Percentiles rank a stretch among this genome's conserved stretches.
These are phyloP conservation scores for Pleurotus eryngii DNA, from an alignment of 768 basidiomycete genomes.

Conservation along the genomic window DNA sequence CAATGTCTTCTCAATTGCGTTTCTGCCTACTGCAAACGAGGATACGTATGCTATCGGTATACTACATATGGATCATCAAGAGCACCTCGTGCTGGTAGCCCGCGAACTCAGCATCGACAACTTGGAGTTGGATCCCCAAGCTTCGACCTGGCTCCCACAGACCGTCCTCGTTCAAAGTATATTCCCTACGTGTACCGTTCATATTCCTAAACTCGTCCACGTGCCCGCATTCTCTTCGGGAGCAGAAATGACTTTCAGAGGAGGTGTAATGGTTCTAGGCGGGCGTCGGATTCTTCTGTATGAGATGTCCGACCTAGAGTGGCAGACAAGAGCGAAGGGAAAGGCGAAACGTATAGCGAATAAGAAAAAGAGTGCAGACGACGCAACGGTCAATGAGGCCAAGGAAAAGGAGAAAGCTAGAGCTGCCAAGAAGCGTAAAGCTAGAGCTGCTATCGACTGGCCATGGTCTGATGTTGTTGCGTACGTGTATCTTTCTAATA, in stretches of 20 bases:
- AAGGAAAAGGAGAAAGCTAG: conserved; percentile 56
- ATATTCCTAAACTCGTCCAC: conserved; percentile 37
- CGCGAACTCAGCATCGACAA: conserved; percentile 51
- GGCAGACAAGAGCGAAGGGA: conserved; percentile 48
- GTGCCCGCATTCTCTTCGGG: conserved; percentile 32
- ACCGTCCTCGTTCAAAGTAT: conserved; percentile 49
- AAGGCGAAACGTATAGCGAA: conserved; percentile 53
- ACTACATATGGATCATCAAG: conserved; percentile 60
- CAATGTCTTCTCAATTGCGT: conserved; percentile 64
- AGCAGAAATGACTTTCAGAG: conserved; percentile 38
- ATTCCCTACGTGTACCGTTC: conserved; percentile 40
- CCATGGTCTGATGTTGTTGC: conserved; percentile 72
- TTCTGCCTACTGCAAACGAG: conserved; percentile 43
- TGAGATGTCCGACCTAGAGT: conserved; percentile 46
- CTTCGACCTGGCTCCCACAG: conserved; percentile 47
- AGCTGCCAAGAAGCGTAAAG: conserved; percentile 51
- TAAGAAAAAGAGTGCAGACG: conserved; percentile 44
- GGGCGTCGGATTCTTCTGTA: conserved; percentile 63
- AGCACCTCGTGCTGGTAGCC: conserved; percentile 59
- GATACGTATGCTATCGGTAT: conserved; percentile 58
- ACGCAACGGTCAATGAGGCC: conserved; percentile 40
- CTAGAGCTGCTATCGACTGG: conserved; percentile 61
- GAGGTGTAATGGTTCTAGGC: conserved; percentile 71
- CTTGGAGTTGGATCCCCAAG: conserved; percentile 45
- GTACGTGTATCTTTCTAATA: conserved; percentile 37